These are phyloP conservation scores for Rhizopogon vesiculosus DNA, from an alignment of 768 basidiomycete species.

Conservation along the genomic window DNA sequence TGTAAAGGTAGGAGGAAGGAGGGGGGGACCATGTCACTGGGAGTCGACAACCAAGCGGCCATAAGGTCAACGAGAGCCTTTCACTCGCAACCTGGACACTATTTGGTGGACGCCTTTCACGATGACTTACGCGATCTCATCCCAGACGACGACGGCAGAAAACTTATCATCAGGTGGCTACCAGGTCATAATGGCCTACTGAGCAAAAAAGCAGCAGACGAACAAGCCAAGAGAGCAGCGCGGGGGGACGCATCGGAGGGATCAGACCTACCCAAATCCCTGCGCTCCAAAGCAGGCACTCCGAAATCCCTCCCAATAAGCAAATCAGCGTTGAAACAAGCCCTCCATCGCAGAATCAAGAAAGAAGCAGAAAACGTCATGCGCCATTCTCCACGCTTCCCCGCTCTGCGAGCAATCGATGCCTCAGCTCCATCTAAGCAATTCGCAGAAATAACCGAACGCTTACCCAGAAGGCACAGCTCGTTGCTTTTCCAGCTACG, in stretches of 20 bases:
- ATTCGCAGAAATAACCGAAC: neutral
- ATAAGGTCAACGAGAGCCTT: neutral
- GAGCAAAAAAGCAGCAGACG: conserved; percentile 23
- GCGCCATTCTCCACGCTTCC: neutral
- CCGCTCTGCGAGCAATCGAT: neutral
- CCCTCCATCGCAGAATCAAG: neutral
- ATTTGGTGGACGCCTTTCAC: neutral
- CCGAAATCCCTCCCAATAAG: neutral
- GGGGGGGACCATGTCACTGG: neutral
- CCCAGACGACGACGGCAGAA: neutral
- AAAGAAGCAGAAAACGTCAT: neutral
- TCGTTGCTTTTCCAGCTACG: conserved; percentile 7
- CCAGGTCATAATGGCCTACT: conserved; percentile 19
- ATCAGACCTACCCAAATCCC: neutral
- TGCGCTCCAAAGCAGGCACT: neutral
- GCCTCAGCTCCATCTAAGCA: neutral
- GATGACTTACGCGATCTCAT: neutral
- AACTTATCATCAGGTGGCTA: conserved; percentile 14
- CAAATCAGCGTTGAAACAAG: conserved; percentile 2
- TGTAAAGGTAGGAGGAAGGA: neutral
- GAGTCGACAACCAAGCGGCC: conserved; percentile 6
- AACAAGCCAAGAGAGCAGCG: conserved; percentile 17
- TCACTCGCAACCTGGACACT: neutral
- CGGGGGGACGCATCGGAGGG: neutral
- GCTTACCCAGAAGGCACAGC: conserved; percentile 3